Evolutionary conservation across 441 rosid species (phyloP), one percentile per base, ranked within the genome.

Genomic region (Erodium texanum): DNA sequence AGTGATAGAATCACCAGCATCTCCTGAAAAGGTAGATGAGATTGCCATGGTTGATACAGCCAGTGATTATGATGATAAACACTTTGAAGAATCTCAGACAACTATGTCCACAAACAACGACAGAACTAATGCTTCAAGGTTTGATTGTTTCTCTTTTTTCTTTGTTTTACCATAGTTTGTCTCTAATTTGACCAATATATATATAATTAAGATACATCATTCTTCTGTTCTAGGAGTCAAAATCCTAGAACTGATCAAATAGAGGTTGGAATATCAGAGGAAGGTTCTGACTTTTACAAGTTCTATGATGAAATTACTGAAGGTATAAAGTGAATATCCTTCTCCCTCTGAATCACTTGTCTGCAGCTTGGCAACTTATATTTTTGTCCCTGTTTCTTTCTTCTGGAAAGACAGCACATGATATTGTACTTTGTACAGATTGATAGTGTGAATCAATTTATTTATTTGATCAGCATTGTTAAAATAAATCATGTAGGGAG

Each of bases 321-420:
- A 86, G 97, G 99, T 93, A 76, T 67, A 29, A 48, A 43, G 52
- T 74, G 48, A 64, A 65, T 70, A 29, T 67, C 24, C 34, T 67
- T 18, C 71, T 78, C 16, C 43, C 66, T 62, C 74, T 70, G 66
- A 67, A 19, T 68, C 19, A 59, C 50, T 58, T 19, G 52, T 71
- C 24, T 62, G n/a, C 56, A 63, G 50, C 70, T 77, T 64, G 24
- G 36, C 27, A 66, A 27, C 16, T 74, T 64, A 12, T 65, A 36
- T 24, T 36, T 23, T 16, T 20, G 14, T 67, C 74, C n/a, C 38
- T 56, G 34, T 8, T 22, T 20, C n/a, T n/a, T n/a, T n/a, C n/a
- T 59, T 59, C 63, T 59, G 3, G 23, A 15, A 58, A 58, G 63
- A 12, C 24, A 54, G 62, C 54, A 74, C 45, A 9, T 73, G 69